Evolutionary conservation across 208 protist genomes (phyloP), one percentile per base, ranked within the genome.

Genomic region (Dictyostelium gargantuum): DNA sequence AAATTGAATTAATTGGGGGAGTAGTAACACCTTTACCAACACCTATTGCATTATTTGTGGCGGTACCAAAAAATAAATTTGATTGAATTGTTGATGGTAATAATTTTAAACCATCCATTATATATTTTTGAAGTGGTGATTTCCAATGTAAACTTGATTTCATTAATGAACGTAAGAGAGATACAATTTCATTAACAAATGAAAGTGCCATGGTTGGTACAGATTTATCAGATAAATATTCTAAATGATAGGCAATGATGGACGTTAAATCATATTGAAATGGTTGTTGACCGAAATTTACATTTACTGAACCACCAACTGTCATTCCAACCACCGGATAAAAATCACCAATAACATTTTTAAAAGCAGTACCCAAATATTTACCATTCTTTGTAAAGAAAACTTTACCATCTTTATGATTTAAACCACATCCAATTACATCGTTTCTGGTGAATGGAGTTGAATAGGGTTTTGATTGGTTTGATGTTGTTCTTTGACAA

Each of bases 301-400:
- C 76, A 35, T 32, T 42, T 3, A 93, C 19, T 21, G 56, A 70
- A 29, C 54, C 77, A 54, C 54, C 54, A 1, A 17, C 3, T 40
- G n/a, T 38, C 11, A 93, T 68, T 10, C 40, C 70, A 1, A 91
- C 70, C 0, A 70, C 70, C 1, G 91, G 91, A 46, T 73, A 81
- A 29, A 79, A 93, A 38, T 79, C 73, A 11, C 91, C 82, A 38
- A 26, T n/a, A 48, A 91, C 11, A 81, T 91, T 91, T 35, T 84
- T 93, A 32, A 85, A 89, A 5, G 91, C 91, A 6, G 70, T 76
- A 17, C 80, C 80, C 21, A 93, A 48, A 44, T 93, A 93, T 61
- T 93, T 76, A 35, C 91, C 91, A 42, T 89, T 89, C 23, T 84
- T 84, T n/a, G 91, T 93, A 29, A 81, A 93, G 29, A 89, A 93